These are phyloP conservation scores for Apiospora saccharicola DNA, from an alignment of 2,329 filamentous ascomycete species.

Conservation along the genomic window DNA sequence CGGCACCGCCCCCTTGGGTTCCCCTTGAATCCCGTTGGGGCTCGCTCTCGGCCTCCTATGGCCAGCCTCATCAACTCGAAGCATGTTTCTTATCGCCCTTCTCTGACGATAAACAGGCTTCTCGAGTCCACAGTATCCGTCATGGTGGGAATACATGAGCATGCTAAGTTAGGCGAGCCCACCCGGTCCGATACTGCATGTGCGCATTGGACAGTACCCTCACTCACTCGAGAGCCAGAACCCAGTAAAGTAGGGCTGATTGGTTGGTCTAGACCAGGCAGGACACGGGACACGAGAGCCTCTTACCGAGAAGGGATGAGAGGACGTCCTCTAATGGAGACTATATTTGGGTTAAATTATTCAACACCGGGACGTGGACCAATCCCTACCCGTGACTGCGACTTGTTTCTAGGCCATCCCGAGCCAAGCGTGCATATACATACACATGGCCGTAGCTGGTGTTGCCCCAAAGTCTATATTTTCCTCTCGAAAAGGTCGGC, in stretches of 20 bases:
- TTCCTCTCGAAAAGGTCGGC: neutral
- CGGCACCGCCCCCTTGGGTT: constrained; percentile 8
- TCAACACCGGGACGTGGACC: neutral
- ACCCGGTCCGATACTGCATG: neutral
- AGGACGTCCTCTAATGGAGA: neutral
- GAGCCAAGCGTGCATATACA: neutral
- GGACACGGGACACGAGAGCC: neutral
- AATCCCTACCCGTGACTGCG: neutral
- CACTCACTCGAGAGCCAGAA: no score
- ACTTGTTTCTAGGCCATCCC: constrained; percentile 2
- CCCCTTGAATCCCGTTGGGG: neutral
- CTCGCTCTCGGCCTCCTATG: neutral
- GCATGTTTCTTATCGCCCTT: neutral
- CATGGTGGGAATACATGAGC: neutral
- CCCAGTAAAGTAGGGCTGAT: no score
- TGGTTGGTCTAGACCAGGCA: neutral
- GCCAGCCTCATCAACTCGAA: neutral
- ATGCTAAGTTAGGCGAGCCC: neutral
- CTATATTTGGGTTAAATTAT: no score
- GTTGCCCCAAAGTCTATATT: neutral
- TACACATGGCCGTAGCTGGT: neutral
- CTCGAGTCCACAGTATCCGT: constrained; percentile 5
- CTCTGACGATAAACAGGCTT: neutral
- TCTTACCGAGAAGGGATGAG: neutral
- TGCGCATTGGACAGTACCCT: neutral